Conservation (phyloP, 2,329 filamentous ascomycete genomes). For the Ramularia endophylla region DNA sequence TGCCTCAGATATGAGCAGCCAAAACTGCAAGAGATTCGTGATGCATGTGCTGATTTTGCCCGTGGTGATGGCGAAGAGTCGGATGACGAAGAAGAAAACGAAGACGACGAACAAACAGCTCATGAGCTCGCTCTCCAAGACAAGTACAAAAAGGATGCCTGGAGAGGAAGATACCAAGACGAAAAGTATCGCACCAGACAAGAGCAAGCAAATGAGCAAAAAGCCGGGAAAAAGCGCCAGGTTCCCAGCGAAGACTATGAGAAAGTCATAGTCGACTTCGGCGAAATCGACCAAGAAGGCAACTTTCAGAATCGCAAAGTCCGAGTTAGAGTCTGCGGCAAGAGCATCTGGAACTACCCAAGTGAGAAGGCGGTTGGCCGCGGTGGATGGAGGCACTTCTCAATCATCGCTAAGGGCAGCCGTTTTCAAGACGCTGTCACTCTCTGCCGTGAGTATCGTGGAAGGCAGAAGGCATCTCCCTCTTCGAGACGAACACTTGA, state of each 20-base stretch:
- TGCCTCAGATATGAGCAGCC: conserved; percentile 46
- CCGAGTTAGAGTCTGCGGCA: conserved; percentile 44
- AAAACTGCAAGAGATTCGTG: conserved; percentile 44
- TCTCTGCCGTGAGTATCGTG: no score
- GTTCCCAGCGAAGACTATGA: neutral
- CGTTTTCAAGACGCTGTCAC: conserved; percentile 39
- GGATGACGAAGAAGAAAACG: conserved; percentile 27
- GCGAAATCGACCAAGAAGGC: conserved; percentile 31
- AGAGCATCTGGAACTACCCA: conserved; percentile 48
- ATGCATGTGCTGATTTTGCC: conserved; percentile 47
- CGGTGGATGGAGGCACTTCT: conserved; percentile 48
- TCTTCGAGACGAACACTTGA: no score
- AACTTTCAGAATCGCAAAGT: conserved; percentile 34
- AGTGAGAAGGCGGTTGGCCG: conserved; percentile 43
- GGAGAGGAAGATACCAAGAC: neutral
- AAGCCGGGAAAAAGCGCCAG: conserved; percentile 17
- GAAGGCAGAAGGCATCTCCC: no score
- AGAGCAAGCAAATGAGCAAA: conserved; percentile 32
- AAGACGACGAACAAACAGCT: conserved; percentile 16
- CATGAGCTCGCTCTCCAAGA: conserved; percentile 1
- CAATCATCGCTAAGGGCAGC: conserved; percentile 46
- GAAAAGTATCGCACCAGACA: conserved; percentile 6
- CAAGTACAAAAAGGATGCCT: conserved; percentile 4
- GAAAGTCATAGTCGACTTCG: conserved; percentile 32
- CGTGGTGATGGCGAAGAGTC: conserved; percentile 36